Evolutionary conservation across 176 grass and related monocot species (phyloP), one percentile per base, ranked within the genome.

Genomic region (Avena insularis): DNA sequence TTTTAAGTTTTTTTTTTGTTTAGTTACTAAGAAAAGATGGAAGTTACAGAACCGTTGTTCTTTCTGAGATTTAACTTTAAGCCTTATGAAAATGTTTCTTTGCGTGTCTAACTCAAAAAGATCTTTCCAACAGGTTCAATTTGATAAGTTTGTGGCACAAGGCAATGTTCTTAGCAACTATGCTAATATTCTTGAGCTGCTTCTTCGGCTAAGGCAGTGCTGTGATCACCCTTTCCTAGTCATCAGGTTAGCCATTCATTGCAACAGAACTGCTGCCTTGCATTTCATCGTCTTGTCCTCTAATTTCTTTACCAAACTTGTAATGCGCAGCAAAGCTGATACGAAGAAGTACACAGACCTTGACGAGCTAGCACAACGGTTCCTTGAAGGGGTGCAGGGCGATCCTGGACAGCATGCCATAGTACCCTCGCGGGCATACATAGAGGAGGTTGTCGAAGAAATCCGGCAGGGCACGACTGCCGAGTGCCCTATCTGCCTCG

Each of bases 151-250:
- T 89, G 88, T 98, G 2, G 91, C 88, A 53, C 86, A 98, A 95
- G 93, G 91, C 46, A 95, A 88, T 78, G 90, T 95, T 90, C 95
- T 95, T 86, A 76, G 85, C 82, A 98, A 98, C 46, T 98, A 95
- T 49, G 95, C 95, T 79, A 92, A 85, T 51, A 95, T 98, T 71
- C 90, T 98, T 9, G 95, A 98, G 81, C 88, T 98, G 16, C 91
- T 95, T 67, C 93, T 95, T 63, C 91, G 93, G 63, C 78, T 98
- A 68, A 88, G 95, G 43, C 95, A 98, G 81, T 98, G 95, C 71
- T 98, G 95, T 19, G 85, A 98, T 48, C 95, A 98, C 49, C 93
- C 95, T 83, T 98, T 95, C 89, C 93, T 98, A n/a, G 93, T 98
- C 55, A 95, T 98, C 89, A 93, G 91, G 95, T 98, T 83, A 74